Conservation (phyloP, 2,329 filamentous ascomycete genomes). For the Arthroderma sp. region DNA sequence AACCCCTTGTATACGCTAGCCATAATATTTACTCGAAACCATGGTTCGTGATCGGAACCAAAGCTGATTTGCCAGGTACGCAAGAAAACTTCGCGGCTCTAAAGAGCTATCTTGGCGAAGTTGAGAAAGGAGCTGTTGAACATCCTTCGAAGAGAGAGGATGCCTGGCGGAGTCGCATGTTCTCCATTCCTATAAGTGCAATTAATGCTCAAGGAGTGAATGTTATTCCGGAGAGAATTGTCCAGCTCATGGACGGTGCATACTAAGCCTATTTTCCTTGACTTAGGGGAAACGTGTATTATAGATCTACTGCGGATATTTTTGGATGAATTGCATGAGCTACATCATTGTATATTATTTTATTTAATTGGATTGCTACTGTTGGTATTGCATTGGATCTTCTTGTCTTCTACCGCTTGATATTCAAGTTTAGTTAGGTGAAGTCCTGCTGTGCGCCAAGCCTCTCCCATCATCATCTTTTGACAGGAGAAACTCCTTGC, state of each 20-base stretch:
- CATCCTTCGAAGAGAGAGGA: slow-evolving; percentile 65
- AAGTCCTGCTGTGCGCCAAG: background rate
- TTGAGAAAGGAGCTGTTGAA: slow-evolving; percentile 49
- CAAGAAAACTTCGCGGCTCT: slow-evolving; percentile 63
- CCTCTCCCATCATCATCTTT: background rate
- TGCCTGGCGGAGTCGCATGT: slow-evolving; percentile 47
- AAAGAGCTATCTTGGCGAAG: slow-evolving; percentile 55
- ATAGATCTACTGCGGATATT: background rate
- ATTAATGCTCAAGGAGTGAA: slow-evolving; percentile 77
- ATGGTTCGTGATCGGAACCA: slow-evolving; percentile 93
- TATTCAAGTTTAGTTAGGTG: background rate
- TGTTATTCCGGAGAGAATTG: slow-evolving; percentile 31
- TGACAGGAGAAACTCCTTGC: background rate
- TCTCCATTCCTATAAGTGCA: slow-evolving; percentile 75
- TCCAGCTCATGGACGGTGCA: slow-evolving; percentile 29
- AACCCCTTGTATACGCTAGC: slow-evolving; percentile 33
- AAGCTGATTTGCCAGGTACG: slow-evolving; percentile 71
- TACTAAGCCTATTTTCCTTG: slow-evolving; percentile 5
- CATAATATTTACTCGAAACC: slow-evolving; percentile 84
- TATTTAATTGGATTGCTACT: background rate
- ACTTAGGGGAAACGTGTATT: background rate
- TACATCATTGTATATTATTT: background rate
- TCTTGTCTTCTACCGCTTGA: background rate
- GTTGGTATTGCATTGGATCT: background rate
- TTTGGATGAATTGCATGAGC: background rate